These are phyloP conservation scores for Vitellaria paradoxa DNA, from an alignment of 179 eudicot genomes.

Conservation along the genomic window DNA sequence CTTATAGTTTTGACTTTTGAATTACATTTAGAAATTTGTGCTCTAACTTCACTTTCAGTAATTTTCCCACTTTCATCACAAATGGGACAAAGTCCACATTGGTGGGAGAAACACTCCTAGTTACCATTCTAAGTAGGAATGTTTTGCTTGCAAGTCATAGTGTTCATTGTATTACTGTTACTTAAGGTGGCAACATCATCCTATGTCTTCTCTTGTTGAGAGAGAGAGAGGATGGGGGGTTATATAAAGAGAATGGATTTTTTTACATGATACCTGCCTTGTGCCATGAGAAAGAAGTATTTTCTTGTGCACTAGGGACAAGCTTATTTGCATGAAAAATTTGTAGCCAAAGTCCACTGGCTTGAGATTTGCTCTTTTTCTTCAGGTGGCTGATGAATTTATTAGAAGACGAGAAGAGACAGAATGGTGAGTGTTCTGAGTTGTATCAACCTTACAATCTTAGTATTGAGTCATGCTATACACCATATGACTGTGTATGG, in stretches of 20 bases:
- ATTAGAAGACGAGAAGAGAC: conserved; percentile 83
- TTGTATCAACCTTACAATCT: neutral
- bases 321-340: neutral
- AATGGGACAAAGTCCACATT: neutral
- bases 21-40: too few species aligned
- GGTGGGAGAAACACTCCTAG: neutral
- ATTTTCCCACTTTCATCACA: conserved; percentile 4
- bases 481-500: too few species aligned
- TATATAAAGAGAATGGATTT: too few species aligned
- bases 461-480: neutral
- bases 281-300: too few species aligned
- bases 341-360: neutral
- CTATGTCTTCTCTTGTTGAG: neutral
- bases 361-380: neutral
- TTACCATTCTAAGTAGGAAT: neutral
- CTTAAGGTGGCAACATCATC: too few species aligned
- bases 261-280: too few species aligned
- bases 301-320: too few species aligned
- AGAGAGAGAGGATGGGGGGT: too few species aligned
- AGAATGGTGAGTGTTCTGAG: conserved; percentile 64
- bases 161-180: too few species aligned
- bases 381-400: conserved; percentile 93
- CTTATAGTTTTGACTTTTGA: neutral
- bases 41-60: neutral
- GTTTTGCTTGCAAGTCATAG: neutral